Evolutionary conservation across 139 green algal species (phyloP).

Genomic region (Deuterostichococcus epilithicus): DNA sequence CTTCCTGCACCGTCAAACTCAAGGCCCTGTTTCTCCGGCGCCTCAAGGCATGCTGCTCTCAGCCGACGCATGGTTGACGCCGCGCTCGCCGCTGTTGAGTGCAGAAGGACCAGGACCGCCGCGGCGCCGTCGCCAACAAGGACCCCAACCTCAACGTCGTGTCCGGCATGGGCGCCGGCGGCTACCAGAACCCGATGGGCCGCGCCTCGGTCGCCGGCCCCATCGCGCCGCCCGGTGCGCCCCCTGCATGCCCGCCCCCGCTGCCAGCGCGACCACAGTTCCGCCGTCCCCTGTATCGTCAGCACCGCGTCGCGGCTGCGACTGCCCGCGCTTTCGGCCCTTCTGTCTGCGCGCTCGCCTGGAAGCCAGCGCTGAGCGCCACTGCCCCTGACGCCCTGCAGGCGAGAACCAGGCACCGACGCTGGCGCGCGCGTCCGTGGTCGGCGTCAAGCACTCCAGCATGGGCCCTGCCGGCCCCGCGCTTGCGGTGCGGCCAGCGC

Average conservation of each 20-base stretch:
- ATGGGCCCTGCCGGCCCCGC: neutral
- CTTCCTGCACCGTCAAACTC: too few species aligned
- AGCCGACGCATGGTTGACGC: too few species aligned
- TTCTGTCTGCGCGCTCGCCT: constrained; percentile 5
- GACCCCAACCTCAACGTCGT: neutral
- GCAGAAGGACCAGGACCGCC: neutral
- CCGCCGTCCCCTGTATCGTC: neutral
- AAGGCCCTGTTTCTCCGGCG: too few species aligned
- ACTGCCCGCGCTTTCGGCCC: neutral
- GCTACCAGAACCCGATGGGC: constrained; percentile 45
- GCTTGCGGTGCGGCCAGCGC: neutral
- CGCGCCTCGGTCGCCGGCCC: constrained; percentile 33
- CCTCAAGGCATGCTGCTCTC: neutral
- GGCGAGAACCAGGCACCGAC: neutral
- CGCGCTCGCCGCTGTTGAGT: too few species aligned
- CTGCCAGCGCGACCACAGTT: neutral
- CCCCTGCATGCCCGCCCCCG: neutral
- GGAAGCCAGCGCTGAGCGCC: neutral
- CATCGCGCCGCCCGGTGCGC: neutral
- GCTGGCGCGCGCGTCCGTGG: constrained; percentile 21
- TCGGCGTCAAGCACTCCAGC: constrained; percentile 7
- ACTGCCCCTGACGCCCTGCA: neutral
- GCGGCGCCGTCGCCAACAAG: neutral
- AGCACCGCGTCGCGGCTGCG: neutral
- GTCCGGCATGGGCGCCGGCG: constrained; percentile 22